A percentile compares a stretch with the other conserved stretches of the same genome.
These are phyloP conservation scores for Fusarium paranaense DNA, from an alignment of 2,329 filamentous ascomycete species.

Conservation along the genomic window DNA sequence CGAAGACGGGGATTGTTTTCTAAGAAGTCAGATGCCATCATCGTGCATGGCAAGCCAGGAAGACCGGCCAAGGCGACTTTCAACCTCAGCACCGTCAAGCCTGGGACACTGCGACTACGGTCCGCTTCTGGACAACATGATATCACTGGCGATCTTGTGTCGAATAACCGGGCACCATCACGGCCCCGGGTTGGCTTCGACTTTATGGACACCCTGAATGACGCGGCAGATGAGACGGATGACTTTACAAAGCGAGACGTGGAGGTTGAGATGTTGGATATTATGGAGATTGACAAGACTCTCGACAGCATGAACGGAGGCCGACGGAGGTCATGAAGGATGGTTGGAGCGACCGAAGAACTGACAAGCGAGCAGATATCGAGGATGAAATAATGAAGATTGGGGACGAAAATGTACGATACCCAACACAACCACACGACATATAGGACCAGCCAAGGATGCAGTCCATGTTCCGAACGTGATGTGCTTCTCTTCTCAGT, in stretches of 20 bases:
- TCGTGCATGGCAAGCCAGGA: conserved; percentile 62
- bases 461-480: conserved; percentile 1
- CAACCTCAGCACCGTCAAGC: conserved; percentile 62
- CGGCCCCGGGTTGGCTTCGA: conserved; percentile 57
- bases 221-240: conserved; percentile 64
- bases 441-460: conserved; percentile 18
- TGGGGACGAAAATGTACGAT: conserved; percentile 51
- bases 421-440: conserved; percentile 46
- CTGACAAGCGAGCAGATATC: conserved; percentile 40
- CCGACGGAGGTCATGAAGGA: conserved; percentile 56
- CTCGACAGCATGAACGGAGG: conserved; percentile 66
- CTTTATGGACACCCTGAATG: conserved; percentile 63
- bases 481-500: conserved; percentile 4
- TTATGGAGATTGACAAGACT: conserved; percentile 73
- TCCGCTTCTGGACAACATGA: conserved; percentile 45
- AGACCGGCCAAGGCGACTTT: conserved; percentile 56
- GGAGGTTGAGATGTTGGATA: conserved; percentile 72
- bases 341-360: conserved; percentile 55
- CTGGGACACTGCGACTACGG: conserved; percentile 50
- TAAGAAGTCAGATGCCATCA: conserved; percentile 62
- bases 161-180: conserved; percentile 40
- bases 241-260: conserved; percentile 65
- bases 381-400: conserved; percentile 35
- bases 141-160: conserved; percentile 14
- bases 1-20: conserved; percentile 51